Evolutionary conservation across 2,329 filamentous ascomycete genomes (phyloP).

Genomic region (Hypoxylon rubiginosum): DNA sequence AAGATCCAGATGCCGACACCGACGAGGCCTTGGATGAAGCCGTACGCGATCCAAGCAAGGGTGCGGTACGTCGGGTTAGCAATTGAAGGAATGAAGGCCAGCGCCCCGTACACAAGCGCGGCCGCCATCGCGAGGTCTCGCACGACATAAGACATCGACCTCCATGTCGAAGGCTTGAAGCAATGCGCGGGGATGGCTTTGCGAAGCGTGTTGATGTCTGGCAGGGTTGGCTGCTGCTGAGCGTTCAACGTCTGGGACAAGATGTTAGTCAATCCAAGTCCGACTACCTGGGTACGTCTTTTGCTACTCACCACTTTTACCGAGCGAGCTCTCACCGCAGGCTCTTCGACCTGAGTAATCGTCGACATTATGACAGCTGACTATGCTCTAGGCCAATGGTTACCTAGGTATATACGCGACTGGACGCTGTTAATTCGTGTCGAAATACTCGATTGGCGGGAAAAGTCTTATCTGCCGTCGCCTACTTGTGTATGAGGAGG

Average conservation of each 20-base stretch:
- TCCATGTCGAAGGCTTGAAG: conserved; percentile 67
- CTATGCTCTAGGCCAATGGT: neutral
- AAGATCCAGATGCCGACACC: conserved; percentile 79
- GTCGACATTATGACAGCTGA: conserved; percentile 36
- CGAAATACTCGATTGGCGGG: conserved; percentile 1
- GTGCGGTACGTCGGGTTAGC: conserved; percentile 59
- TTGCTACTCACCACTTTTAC: conserved; percentile 33
- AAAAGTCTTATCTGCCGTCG: conserved; percentile 7
- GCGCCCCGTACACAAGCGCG: conserved; percentile 63
- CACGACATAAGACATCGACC: conserved; percentile 67
- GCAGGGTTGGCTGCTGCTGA: conserved; percentile 51
- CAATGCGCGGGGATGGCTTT: conserved; percentile 72
- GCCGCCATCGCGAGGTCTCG: conserved; percentile 67
- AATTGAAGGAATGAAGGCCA: conserved; percentile 67
- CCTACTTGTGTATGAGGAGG: conserved; percentile 7
- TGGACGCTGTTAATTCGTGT: conserved; percentile 5
- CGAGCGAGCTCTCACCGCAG: conserved; percentile 32
- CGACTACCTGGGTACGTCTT: neutral
- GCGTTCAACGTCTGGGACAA: conserved; percentile 31
- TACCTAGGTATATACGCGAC: neutral
- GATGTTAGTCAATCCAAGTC: conserved; percentile 11
- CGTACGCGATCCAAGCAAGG: conserved; percentile 69
- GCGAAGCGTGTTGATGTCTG: conserved; percentile 63
- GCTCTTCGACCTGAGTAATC: conserved; percentile 40
- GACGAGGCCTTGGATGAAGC: conserved; percentile 74